Base-by-base conservation (phyloP, 1,284 basidiomycete genomes). In the Leccinum solheimii region DNA sequence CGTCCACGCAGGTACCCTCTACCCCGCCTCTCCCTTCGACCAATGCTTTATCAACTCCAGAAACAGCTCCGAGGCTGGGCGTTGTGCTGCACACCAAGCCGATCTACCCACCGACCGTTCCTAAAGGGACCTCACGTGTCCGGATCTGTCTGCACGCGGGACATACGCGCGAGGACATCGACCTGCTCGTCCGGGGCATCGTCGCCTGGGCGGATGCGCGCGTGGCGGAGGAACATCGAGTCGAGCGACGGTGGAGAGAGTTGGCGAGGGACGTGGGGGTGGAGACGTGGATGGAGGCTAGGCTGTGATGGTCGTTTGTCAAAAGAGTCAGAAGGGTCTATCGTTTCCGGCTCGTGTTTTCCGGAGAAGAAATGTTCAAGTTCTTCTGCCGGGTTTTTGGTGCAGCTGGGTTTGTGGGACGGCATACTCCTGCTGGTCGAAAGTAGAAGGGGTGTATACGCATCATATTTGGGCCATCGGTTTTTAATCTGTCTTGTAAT, bases 71-170 rank as follows among this genome's bases (percentile, higher is more conserved):
- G 8, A 50, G 8, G 14, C 32, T 7, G 4, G 43, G 40, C 0
- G 50, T 64, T 3, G 43, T 43, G 4, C 54, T 91, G 69, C 86
- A 91, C 67, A 90, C 89, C 0, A 85, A 92, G 3, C 88, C 92
- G 0, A 95, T 96, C 58, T 88, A 86, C 19, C 89, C 86, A 79
- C 92, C 91, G 0, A 95, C 92, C 0, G 94, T 96, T 0, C 91
- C 93, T 0, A 88, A 87, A 63, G 93, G 91, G 10, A 82, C 83
- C 59, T 90, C 94, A 58, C 84, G 94, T n/a, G 86, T 96, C 5
- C 78, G 94, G 0, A 83, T 96, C 21, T 97, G 94, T 75, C 72
- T 96, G 43, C 93, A 95, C 72, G 85, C 92, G 0, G 83, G 81
- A 2, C 93, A 95, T 65, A 86, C 86, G 30, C 69, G 66, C 27